A percentile compares a stretch with the other conserved stretches of the same genome.
These are phyloP conservation scores for Teunomyces pallodes DNA, from an alignment of 805 yeast species.

Conservation along the genomic window DNA sequence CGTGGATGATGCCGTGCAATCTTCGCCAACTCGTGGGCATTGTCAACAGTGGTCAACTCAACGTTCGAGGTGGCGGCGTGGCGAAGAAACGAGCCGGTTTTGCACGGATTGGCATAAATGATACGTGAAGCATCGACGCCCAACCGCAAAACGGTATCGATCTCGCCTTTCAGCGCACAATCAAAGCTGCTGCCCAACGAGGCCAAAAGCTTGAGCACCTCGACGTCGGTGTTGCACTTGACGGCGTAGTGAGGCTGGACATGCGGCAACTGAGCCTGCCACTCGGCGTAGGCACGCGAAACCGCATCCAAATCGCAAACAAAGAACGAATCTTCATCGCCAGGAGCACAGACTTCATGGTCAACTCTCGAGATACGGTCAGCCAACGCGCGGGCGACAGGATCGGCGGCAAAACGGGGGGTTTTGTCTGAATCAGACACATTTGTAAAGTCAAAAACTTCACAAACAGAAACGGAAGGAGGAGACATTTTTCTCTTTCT, in stretches of 20 bases:
- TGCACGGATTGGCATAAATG: conserved; percentile 93
- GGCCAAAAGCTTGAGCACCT: conserved; percentile 57
- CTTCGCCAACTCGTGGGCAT: conserved; percentile 78
- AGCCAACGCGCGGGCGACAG: conserved; percentile 29
- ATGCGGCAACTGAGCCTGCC: conserved; percentile 66
- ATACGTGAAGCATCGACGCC: conserved; percentile 68
- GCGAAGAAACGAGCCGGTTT: conserved; percentile 77
- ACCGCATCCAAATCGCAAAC: conserved; percentile 83
- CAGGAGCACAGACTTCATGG: conserved; percentile 61
- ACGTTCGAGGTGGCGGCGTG: conserved; percentile 60
- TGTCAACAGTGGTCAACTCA: conserved; percentile 83
- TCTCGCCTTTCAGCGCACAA: conserved; percentile 89
- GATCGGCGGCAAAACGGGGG: background rate
- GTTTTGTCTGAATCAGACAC: background rate
- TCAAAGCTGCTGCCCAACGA: conserved; percentile 76
- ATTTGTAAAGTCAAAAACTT: background rate
- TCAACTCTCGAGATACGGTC: conserved; percentile 45
- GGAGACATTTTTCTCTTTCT: conserved; percentile 17
- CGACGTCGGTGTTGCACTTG: conserved; percentile 80
- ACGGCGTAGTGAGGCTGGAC: conserved; percentile 92
- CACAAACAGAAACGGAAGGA: conserved; percentile 11
- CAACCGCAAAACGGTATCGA: conserved; percentile 57
- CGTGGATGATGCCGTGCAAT: conserved; percentile 64
- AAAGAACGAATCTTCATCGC: conserved; percentile 82
- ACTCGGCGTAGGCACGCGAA: conserved; percentile 54